Percentiles rank a stretch among this genome's conserved stretches.
phyloP scores from a whole-genome alignment of 352 stramenopile genomes.

The Pythium scleroteichum region DNA sequence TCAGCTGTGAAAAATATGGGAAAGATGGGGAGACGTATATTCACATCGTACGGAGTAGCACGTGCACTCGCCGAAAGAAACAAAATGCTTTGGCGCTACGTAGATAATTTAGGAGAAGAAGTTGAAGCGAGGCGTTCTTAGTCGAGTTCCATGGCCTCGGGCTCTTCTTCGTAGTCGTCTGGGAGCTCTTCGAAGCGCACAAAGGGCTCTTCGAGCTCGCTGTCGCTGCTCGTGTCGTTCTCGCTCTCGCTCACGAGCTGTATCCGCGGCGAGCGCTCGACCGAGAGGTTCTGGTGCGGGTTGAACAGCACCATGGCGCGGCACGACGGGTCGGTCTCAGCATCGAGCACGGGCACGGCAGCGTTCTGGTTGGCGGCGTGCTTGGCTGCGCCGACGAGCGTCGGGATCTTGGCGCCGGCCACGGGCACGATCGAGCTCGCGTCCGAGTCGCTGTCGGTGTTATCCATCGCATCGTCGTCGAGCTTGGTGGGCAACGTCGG shows the following conservation, averaged over 20 bases:
- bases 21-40: too few relatives aligned
- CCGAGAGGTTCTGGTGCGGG: slow-evolving; percentile 22
- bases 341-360: slow-evolving; percentile 11
- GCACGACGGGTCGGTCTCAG: slow-evolving; percentile 26
- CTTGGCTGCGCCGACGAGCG: slow-evolving; percentile 9
- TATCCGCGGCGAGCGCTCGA: slow-evolving; percentile 36
- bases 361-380: slow-evolving; percentile 13
- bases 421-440: slow-evolving; percentile 16
- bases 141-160: slow-evolving; percentile 75
- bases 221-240: slow-evolving; percentile 28
- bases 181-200: slow-evolving; percentile 75
- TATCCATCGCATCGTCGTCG: slow-evolving; percentile 42
- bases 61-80: too few relatives aligned
- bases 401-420: neutral
- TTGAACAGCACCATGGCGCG: slow-evolving; percentile 64
- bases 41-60: too few relatives aligned
- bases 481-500: slow-evolving; percentile 8
- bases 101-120: slow-evolving; percentile 2
- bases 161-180: slow-evolving; percentile 49
- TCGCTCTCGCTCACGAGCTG: slow-evolving; percentile 56
- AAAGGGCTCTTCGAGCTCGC: slow-evolving; percentile 34
- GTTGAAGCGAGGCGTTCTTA: too few relatives aligned
- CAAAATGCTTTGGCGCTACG: neutral
- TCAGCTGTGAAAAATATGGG: too few relatives aligned
- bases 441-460: slow-evolving; percentile 21